Evolutionary conservation across 2,329 filamentous ascomycete species (phyloP).

Genomic region (Zasmidium cellare): DNA sequence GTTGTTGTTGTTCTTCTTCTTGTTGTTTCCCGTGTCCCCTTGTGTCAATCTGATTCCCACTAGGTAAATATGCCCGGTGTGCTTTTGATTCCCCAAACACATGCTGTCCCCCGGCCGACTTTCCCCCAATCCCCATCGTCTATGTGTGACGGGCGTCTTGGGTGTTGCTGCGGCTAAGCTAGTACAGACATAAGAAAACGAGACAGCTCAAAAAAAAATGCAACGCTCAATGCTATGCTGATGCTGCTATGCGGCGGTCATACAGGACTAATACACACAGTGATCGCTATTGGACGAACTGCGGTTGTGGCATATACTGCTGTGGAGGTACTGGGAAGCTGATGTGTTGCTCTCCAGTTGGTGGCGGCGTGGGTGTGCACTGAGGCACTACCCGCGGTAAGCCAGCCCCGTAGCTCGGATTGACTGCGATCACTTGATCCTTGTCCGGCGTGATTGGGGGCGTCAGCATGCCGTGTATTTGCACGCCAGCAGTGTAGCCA

Average conservation of each 20-base stretch:
- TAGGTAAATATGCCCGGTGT: constrained; percentile 10
- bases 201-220: constrained; percentile 22
- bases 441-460: constrained; percentile 81
- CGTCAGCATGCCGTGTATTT: constrained; percentile 70
- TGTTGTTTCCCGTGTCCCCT: constrained; percentile 1
- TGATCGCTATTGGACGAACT: constrained; percentile 28
- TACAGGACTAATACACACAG: constrained; percentile 28
- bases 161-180: constrained; percentile 11
- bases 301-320: constrained; percentile 29
- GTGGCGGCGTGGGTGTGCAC: constrained; percentile 36
- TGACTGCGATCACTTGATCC: constrained; percentile 33
- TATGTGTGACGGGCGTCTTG: constrained; percentile 2
- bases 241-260: constrained; percentile 27
- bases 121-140: constrained; percentile 7
- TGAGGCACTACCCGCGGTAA: constrained; percentile 24
- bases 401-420: constrained; percentile 19
- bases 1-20: background rate
- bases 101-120: constrained; percentile 13
- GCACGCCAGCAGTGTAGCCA: constrained; percentile 61
- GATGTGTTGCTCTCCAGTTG: constrained; percentile 28
- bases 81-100: constrained; percentile 13
- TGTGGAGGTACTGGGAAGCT: constrained; percentile 19
- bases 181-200: constrained; percentile 27
- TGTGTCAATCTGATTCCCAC: constrained; percentile 15
- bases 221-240: constrained; percentile 36